Evolutionary conservation across 2,329 filamentous ascomycete genomes (phyloP).

Genomic region (Chaetomium globosum): DNA sequence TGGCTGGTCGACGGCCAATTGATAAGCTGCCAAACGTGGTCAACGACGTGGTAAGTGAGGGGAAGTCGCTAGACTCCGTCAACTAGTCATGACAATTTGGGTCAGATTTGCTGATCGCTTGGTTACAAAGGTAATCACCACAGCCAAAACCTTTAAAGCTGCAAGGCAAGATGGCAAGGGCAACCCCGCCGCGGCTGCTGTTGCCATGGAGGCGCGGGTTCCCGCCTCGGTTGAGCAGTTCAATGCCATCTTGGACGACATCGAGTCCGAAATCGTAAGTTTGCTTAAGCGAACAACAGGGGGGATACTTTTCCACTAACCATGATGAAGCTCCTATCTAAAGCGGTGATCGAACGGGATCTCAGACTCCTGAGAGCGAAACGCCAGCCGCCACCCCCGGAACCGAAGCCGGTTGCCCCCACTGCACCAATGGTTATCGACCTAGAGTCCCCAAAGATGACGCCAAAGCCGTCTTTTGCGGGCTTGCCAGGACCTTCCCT

Average conservation of each 20-base stretch:
- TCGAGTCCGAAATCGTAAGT: slow-evolving; percentile 33
- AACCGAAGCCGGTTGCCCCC: slow-evolving; percentile 29
- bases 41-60: slow-evolving; percentile 27
- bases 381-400: slow-evolving; percentile 35
- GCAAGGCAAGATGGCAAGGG: slow-evolving; percentile 24
- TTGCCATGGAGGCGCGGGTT: slow-evolving; percentile 23
- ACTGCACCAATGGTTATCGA: slow-evolving; percentile 35
- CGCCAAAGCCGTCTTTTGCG: slow-evolving; percentile 16
- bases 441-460: slow-evolving; percentile 29
- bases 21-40: slow-evolving; percentile 23
- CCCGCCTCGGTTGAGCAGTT: slow-evolving; percentile 25
- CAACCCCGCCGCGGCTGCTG: slow-evolving; percentile 19
- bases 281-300: background rate
- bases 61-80: background rate
- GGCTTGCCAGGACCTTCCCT: slow-evolving; percentile 31
- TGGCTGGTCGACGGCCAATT: slow-evolving; percentile 23
- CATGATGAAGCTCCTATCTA: slow-evolving; percentile 50
- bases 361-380: slow-evolving; percentile 48
- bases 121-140: slow-evolving; percentile 24
- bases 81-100: background rate
- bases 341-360: slow-evolving; percentile 59
- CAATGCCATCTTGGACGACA: slow-evolving; percentile 27
- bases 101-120: slow-evolving; percentile 9
- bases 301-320: slow-evolving; percentile 24
- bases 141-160: slow-evolving; percentile 29